Base-by-base conservation (phyloP, 106 monocot species). In the Phalaenopsis equestris region DNA sequence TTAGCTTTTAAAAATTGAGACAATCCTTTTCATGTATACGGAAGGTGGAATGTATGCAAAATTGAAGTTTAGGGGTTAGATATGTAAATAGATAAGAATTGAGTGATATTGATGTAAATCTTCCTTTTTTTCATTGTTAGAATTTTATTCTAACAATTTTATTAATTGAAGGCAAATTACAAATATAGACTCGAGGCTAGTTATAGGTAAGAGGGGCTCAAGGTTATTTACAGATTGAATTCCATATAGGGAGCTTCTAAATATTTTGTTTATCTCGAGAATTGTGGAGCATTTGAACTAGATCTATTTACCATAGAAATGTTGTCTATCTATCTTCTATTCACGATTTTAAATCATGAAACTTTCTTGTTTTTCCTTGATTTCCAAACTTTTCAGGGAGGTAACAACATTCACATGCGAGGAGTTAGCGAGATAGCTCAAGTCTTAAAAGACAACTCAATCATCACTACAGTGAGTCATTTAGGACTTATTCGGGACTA, bases 331-430 rank as follows among this genome's bases (percentile, higher is more conserved):
- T 38, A 3, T 70, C 38, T 70, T 70, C 43, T 19, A 72, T 18
- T 43, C n/a, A 42, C 17, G 19, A 18, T 42, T 45, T 45, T 43
- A 6, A 18, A 43, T 36, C 74, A 74, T 6, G 5, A 19, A 7
- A 67, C 67, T 43, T 61, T 5, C 10, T 74, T 74, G 6, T n/a
- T 45, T 74, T 45, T 74, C 41, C 14, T 74, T 6, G 15, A 42
- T 74, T 24, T 23, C 47, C 30, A 41, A 68, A 78, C n/a, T 38
- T 42, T 90, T 84, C 84, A 95, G 95, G 99, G 99, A 76, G 93
- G 99, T 67, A 99, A 99, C 67, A 99, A 99, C 80, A 93, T 99
- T 74, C 99, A 93, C 89, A 86, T 93, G 42, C 84, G 61, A 75
- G 99, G 99, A 1, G 90, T 80, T n/a, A 85, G 78, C 82, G 93